Conservation (phyloP, 805 yeast species). For the Metschnikowia drakensbergensis region DNA sequence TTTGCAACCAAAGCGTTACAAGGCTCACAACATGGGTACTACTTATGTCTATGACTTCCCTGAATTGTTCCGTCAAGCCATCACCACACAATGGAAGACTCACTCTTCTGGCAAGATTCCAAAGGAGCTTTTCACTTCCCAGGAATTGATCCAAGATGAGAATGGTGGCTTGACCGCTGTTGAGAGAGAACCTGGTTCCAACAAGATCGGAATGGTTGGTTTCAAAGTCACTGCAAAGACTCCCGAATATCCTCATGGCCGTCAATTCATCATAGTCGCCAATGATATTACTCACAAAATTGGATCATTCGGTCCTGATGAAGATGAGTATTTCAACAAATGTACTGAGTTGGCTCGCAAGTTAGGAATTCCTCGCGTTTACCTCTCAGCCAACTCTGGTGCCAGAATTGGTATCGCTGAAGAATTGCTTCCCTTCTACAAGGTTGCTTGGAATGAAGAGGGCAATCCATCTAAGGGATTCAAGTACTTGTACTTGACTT, state of each 20-base stretch:
- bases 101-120: slow-evolving; percentile 55
- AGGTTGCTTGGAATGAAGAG: slow-evolving; percentile 89
- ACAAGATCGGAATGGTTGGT: slow-evolving; percentile 96
- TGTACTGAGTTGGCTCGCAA: slow-evolving; percentile 90
- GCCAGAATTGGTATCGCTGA: slow-evolving; percentile 99
- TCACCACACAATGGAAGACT: slow-evolving; percentile 79
- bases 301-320: slow-evolving; percentile 98
- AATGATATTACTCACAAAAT: slow-evolving; percentile 97
- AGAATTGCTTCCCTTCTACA: slow-evolving; percentile 82
- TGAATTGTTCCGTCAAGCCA: slow-evolving; percentile 93
- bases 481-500: slow-evolving; percentile 76
- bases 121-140: slow-evolving; percentile 70
- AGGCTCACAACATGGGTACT: slow-evolving; percentile 97
- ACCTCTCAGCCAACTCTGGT: slow-evolving; percentile 97
- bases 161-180: slow-evolving; percentile 80
- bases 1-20: slow-evolving; percentile 96
- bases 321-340: slow-evolving; percentile 85
- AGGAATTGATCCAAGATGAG: slow-evolving; percentile 83
- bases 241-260: slow-evolving; percentile 95
- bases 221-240: slow-evolving; percentile 88
- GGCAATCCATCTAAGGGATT: slow-evolving; percentile 80
- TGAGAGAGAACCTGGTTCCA: slow-evolving; percentile 93
- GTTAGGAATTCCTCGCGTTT: slow-evolving; percentile 91
- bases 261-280: slow-evolving; percentile 89
- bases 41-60: slow-evolving; percentile 99